These are phyloP conservation scores for Lecanicillium sp. DNA, from an alignment of 2,329 filamentous ascomycete genomes.

Conservation along the genomic window DNA sequence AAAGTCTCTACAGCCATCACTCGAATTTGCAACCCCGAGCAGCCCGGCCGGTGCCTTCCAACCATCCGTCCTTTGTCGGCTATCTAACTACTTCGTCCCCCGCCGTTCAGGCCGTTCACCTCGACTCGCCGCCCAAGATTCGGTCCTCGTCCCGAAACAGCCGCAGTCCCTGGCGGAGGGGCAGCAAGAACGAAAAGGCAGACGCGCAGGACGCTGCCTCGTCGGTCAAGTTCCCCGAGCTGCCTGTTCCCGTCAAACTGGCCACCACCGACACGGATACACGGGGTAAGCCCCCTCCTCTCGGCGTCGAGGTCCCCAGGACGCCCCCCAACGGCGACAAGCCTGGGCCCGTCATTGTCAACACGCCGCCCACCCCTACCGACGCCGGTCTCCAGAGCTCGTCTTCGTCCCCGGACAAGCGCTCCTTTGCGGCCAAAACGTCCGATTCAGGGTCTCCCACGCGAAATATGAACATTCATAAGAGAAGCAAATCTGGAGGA, in stretches of 20 bases:
- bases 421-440: conserved; percentile 22
- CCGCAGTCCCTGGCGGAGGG: conserved; percentile 11
- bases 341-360: conserved; percentile 52
- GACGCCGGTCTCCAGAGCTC: conserved; percentile 31
- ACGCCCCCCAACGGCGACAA: conserved; percentile 43
- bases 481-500: conserved; percentile 48
- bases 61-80: conserved; percentile 59
- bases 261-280: conserved; percentile 24
- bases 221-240: conserved; percentile 23
- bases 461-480: conserved; percentile 67
- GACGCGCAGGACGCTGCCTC: conserved; percentile 18
- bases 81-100: conserved; percentile 66
- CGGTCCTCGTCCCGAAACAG: conserved; percentile 9
- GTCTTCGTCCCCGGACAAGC: conserved; percentile 23
- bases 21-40: conserved; percentile 11
- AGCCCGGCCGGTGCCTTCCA: conserved; percentile 43
- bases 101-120: conserved; percentile 52
- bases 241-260: conserved; percentile 25
- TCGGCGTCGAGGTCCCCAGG: conserved; percentile 31
- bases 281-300: conserved; percentile 22
- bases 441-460: conserved; percentile 56
- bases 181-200: conserved; percentile 15
- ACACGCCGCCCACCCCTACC: conserved; percentile 60
- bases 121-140: conserved; percentile 24
- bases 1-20: conserved; percentile 10